Percentiles rank a stretch among this genome's conserved stretches.
Conservation (phyloP, 345 rosid genomes). For the Eucalyptus marginata region DNA sequence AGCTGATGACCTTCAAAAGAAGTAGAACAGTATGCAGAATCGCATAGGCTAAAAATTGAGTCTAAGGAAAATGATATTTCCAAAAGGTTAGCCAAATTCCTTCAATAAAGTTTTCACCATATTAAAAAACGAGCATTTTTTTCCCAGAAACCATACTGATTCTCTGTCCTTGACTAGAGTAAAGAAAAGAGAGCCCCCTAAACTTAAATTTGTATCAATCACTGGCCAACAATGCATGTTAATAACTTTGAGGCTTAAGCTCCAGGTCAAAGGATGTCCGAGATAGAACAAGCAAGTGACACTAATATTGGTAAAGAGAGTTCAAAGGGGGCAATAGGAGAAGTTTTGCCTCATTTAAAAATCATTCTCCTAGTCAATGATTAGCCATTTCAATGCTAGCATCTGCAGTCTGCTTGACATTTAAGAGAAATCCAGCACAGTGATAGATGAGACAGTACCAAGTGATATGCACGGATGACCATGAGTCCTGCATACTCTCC, state of each 20-base stretch:
- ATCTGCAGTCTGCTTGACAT: neutral
- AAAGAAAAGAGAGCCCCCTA: neutral
- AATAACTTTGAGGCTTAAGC: neutral
- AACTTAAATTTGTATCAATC: neutral
- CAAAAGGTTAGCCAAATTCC: neutral
- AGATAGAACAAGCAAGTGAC: neutral
- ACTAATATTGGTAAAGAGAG: neutral
- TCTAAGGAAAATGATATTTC: neutral
- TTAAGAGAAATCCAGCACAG: neutral
- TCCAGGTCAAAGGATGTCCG: neutral
- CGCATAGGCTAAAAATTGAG: neutral
- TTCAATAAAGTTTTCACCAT: neutral
- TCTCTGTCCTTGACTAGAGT: neutral
- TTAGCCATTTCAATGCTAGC: neutral
- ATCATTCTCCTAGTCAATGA: neutral
- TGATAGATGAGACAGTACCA: constrained; percentile 24
- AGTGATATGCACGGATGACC: constrained; percentile 97
- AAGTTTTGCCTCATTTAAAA: neutral
- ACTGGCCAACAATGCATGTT: neutral
- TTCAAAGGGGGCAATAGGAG: neutral
- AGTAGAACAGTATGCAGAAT: neutral
- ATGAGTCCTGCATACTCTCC: constrained; percentile 98
- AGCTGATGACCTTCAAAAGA: neutral
- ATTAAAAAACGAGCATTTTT: neutral
- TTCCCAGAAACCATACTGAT: neutral